Conservation (phyloP, 169 alveolate genomes). For the Plasmodium falciparum region DNA sequence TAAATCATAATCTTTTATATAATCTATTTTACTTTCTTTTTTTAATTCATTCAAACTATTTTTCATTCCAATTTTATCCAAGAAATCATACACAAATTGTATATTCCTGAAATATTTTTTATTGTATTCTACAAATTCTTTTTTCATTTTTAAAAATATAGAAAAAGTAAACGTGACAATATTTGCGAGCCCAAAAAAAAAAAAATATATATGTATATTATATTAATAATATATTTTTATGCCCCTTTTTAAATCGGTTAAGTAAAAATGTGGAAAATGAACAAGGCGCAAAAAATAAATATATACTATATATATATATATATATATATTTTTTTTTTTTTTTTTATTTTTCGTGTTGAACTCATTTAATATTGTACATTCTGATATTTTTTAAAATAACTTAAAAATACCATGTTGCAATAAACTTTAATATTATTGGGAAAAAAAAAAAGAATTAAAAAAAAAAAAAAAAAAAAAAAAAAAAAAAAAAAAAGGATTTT, state of each 20-base stretch:
- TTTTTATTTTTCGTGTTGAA: too few relatives aligned
- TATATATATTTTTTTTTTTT: too few relatives aligned
- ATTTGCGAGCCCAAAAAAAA: background rate
- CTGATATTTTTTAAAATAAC: too few relatives aligned
- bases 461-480: too few relatives aligned
- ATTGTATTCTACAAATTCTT: conserved; percentile 58
- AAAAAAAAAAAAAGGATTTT: too few relatives aligned
- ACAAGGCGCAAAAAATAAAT: too few relatives aligned
- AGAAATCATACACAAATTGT: conserved; percentile 69
- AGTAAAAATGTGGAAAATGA: too few relatives aligned
- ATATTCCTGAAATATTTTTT: conserved; percentile 55
- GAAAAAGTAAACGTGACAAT: background rate
- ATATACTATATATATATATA: too few relatives aligned
- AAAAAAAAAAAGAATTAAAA: too few relatives aligned
- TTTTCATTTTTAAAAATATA: conserved; percentile 37
- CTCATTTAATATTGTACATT: too few relatives aligned
- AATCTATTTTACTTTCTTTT: conserved; percentile 72
- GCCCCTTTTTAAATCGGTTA: background rate
- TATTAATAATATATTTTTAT: background rate
- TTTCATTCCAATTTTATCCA: conserved; percentile 66
- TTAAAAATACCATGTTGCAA: too few relatives aligned
- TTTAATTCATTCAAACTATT: conserved; percentile 42
- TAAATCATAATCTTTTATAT: conserved; percentile 39
- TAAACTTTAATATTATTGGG: too few relatives aligned
- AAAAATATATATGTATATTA: background rate